Base-by-base conservation (phyloP, 768 basidiomycete species). In the Nidularia sp. region DNA sequence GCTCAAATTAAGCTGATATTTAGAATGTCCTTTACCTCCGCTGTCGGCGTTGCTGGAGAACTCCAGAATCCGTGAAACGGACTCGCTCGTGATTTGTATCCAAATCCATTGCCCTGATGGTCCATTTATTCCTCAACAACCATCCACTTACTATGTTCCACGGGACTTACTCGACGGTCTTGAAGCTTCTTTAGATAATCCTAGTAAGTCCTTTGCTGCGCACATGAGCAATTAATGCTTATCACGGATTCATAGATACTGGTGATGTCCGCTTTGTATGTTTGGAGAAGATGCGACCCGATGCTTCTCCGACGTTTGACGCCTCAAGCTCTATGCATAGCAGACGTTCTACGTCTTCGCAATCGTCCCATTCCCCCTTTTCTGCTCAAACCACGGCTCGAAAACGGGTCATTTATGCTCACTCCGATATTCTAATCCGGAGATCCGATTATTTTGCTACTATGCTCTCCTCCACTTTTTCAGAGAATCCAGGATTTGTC, bases 371-470 rank as follows among this genome's bases (percentile, higher is more conserved):
- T 45, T 72, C 75, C 1, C 67, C 74, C 0, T 75, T 77, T 53
- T 62, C 70, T 4, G 48, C 73, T 34, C 75, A 73, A 18, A 75
- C 71, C 1, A 76, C 77, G 2, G 87, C 84, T 6, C 78, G 90
- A 7, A 91, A 90, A 62, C 77, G 89, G 35, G 65, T 84, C 34
- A 79, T 92, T 36, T 91, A 88, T 61, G 88, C 88, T 1, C 89
- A 91, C 62, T 85, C 85, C 5, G 87, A 89, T 57, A 87, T 92
- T 48, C 75, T 91, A 18, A 81, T 70, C 46, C 75, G 79, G 8
- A 74, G 88, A n/a, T 87, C 87, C 10, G 88, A 90, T 55, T 91
- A 90, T 60, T 90, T 90, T 57, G 76, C 81, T 4, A 87, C 85
- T 0, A 86, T 90, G 80, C 74, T 91, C 8, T 69, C 78, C 18